Evolutionary conservation across 2,329 filamentous ascomycete species (phyloP).

Genomic region (Phymatotrichopsis omnivora): DNA sequence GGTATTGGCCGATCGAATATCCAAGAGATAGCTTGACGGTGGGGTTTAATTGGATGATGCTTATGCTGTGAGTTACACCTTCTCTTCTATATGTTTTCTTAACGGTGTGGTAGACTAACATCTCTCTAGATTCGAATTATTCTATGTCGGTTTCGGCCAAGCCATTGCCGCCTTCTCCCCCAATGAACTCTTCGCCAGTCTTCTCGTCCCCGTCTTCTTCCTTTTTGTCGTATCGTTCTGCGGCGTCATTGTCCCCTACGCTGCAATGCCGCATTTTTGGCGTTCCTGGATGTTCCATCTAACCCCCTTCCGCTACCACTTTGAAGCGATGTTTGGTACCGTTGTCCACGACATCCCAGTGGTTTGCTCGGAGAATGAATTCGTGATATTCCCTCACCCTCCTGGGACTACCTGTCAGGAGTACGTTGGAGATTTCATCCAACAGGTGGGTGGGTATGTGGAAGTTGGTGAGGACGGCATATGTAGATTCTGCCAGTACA

Average conservation of each 20-base stretch:
- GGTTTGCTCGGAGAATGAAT: constrained; percentile 46
- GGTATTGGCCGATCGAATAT: constrained; percentile 39
- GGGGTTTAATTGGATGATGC: constrained; percentile 52
- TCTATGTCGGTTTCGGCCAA: constrained; percentile 55
- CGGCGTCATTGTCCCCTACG: constrained; percentile 61
- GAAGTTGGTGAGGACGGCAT: constrained; percentile 39
- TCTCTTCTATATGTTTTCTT: too few relatives aligned
- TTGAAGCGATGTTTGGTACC: constrained; percentile 51
- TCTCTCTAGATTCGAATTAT: constrained; percentile 47
- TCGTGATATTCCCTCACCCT: constrained; percentile 51
- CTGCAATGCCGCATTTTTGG: constrained; percentile 56
- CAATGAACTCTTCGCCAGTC: constrained; percentile 55
- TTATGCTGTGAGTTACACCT: constrained; percentile 42
- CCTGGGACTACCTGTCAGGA: constrained; percentile 49
- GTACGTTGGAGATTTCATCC: constrained; percentile 48
- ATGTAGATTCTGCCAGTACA: constrained; percentile 56
- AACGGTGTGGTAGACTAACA: too few relatives aligned
- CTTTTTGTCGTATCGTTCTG: constrained; percentile 62
- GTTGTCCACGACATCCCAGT: constrained; percentile 48
- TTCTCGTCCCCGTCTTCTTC: constrained; percentile 60
- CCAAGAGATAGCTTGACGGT: constrained; percentile 41
- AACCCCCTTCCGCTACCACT: constrained; percentile 56
- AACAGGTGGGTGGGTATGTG: constrained; percentile 50
- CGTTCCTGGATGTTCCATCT: constrained; percentile 55
- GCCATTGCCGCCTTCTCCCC: constrained; percentile 57